These are phyloP conservation scores for Alternaria tenuissima DNA, from an alignment of 2,329 filamentous ascomycete genomes.

Conservation along the genomic window DNA sequence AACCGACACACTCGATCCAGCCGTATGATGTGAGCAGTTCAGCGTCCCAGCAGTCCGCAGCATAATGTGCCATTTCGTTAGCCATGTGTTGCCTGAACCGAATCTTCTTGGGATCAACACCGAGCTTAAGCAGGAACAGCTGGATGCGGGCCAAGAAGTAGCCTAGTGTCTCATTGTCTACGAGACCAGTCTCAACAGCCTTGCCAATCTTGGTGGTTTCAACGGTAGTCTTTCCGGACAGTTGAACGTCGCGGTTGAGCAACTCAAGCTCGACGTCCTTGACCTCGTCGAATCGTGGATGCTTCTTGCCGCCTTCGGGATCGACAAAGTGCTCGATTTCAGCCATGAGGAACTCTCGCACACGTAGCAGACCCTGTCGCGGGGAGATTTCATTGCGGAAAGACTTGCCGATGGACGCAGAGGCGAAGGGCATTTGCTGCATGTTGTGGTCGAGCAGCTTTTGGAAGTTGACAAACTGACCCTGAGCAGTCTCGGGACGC, in stretches of 20 bases:
- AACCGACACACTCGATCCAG: constrained; percentile 98
- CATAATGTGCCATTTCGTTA: constrained; percentile 92
- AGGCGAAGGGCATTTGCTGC: constrained; percentile 94
- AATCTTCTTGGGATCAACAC: constrained; percentile 85
- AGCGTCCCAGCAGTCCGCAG: constrained; percentile 96
- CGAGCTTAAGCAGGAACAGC: constrained; percentile 87
- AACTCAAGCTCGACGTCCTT: constrained; percentile 84
- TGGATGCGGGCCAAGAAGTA: constrained; percentile 97
- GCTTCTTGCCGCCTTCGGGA: constrained; percentile 92
- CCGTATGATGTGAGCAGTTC: constrained; percentile 91
- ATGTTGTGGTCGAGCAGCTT: constrained; percentile 98
- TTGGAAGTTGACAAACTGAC: constrained; percentile 96
- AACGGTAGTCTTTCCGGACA: constrained; percentile 81
- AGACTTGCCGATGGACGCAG: constrained; percentile 95
- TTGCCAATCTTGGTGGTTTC: constrained; percentile 80
- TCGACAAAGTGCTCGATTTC: constrained; percentile 99
- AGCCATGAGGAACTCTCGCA: constrained; percentile 98
- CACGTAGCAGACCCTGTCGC: constrained; percentile 85
- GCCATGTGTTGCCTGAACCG: constrained; percentile 98
- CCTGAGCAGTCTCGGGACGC: constrained; percentile 90
- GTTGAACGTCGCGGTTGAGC: constrained; percentile 84
- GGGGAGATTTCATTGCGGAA: constrained; percentile 99
- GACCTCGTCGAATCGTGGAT: constrained; percentile 85
- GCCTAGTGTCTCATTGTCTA: constrained; percentile 97
- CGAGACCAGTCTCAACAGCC: constrained; percentile 80